A percentile compares a stretch with the other conserved stretches of the same genome.
These are phyloP conservation scores for Coprinopsis cinerea DNA, from an alignment of 768 basidiomycete genomes.

Conservation along the genomic window DNA sequence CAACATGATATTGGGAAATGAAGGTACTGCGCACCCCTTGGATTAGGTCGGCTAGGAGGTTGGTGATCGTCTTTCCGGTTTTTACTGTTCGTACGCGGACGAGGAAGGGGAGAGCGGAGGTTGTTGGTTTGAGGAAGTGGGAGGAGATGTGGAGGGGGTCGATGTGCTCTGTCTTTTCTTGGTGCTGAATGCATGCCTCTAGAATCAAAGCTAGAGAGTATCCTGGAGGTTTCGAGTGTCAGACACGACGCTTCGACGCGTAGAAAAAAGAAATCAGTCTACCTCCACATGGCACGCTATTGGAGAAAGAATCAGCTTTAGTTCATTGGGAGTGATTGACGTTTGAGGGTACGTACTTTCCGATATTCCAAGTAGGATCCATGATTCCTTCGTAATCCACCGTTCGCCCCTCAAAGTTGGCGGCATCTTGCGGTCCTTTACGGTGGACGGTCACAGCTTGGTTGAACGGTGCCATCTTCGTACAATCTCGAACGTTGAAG, in stretches of 20 bases:
- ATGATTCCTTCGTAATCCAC: constrained; percentile 7
- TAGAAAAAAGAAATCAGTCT: neutral
- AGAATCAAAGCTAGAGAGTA: constrained; percentile 52
- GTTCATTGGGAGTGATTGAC: neutral
- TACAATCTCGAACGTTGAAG: no score
- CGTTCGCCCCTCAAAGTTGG: neutral
- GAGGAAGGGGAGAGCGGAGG: constrained; percentile 31
- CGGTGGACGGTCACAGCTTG: no score
- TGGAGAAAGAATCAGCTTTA: neutral
- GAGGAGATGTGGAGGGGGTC: constrained; percentile 59
- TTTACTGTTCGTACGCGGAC: constrained; percentile 45
- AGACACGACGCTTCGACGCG: neutral
- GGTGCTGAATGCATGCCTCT: constrained; percentile 48
- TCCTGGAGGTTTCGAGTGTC: constrained; percentile 29
- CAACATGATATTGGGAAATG: no score
- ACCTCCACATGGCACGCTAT: constrained; percentile 12
- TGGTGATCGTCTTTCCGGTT: constrained; percentile 47
- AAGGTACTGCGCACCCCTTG: constrained; percentile 40
- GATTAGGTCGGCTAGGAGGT: constrained; percentile 52
- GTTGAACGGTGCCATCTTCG: no score
- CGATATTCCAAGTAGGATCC: constrained; percentile 10
- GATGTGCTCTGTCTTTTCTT: constrained; percentile 38
- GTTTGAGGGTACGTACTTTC: neutral
- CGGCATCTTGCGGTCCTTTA: no score
- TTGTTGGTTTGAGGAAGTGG: constrained; percentile 47